These are phyloP conservation scores for Torulaspora delbrueckii DNA, from an alignment of 805 yeast species.

Conservation along the genomic window DNA sequence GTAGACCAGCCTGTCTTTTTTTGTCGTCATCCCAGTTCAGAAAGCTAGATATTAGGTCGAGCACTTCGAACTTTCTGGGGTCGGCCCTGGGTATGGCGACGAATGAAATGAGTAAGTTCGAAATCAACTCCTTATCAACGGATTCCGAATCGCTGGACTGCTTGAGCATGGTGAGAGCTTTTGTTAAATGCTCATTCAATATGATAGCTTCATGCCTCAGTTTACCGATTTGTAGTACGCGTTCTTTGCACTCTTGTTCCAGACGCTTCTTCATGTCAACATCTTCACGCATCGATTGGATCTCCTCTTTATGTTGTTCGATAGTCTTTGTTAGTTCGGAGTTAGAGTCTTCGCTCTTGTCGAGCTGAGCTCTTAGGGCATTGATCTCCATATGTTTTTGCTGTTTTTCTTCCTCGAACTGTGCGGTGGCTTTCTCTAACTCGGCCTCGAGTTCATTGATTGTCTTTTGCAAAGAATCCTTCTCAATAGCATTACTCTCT, in stretches of 20 bases:
- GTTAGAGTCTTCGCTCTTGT: constrained; percentile 19
- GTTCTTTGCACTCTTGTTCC: constrained; percentile 57
- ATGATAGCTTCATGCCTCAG: constrained; percentile 91
- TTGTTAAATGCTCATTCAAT: constrained; percentile 90
- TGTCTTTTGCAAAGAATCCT: constrained; percentile 17
- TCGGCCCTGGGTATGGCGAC: constrained; percentile 88
- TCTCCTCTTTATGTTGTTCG: constrained; percentile 25
- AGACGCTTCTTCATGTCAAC: constrained; percentile 34
- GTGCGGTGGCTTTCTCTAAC: constrained; percentile 20
- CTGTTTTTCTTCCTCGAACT: constrained; percentile 22
- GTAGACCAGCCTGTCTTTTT: constrained; percentile 68
- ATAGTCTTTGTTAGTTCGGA: constrained; percentile 12
- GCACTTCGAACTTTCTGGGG: constrained; percentile 88
- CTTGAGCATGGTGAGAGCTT: constrained; percentile 79
- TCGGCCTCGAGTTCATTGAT: constrained; percentile 40
- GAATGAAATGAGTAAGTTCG: constrained; percentile 81
- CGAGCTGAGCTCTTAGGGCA: constrained; percentile 29
- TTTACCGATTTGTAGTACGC: constrained; percentile 79
- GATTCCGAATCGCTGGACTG: constrained; percentile 68
- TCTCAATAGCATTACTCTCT: constrained; percentile 10
- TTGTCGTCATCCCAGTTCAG: constrained; percentile 85
- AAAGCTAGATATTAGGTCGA: constrained; percentile 74
- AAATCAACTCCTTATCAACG: constrained; percentile 82
- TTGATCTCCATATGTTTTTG: constrained; percentile 25
- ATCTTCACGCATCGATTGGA: constrained; percentile 21